Evolutionary conservation across 129 eudicot genomes (phyloP), one percentile per base, ranked within the genome.

Genomic region (Lonicera japonica): DNA sequence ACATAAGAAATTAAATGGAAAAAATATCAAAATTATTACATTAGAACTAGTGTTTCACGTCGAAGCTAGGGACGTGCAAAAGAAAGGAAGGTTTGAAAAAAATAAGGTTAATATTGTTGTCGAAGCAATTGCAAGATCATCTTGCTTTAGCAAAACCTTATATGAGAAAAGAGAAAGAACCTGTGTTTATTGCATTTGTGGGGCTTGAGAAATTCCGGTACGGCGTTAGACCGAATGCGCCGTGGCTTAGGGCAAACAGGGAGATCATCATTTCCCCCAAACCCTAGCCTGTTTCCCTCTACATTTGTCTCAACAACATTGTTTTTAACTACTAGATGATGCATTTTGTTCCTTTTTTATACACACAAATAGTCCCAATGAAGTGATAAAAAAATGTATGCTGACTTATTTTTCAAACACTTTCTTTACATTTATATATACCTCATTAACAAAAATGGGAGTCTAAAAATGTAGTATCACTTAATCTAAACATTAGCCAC

Each of bases 191-290:
- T 47, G 47, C 68, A 63, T 48, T 12, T 63, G 12, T 46, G 68
- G 11, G 68, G 57, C 47, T 63, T 63, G 46, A 63, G 68, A 25
- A 63, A 36, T 25, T 63, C 68, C 24, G 57, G 68, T 16, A 63
- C 20, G 16, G 68, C 47, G 4, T n/a, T 3, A 5, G 68, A 25
- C 48, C 68, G 56, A 48, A 48, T 21, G 16, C 68, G 68, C 47
- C 68, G 68, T 5, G 68, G 68, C 25, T 47, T 63, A 3, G 68
- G 68, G 47, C 68, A 63, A 12, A 63, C 58, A 16, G 68, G 68
- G 19, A 46, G 45, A 25, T 47, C 25, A n/a, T 63, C 40, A 23
- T 54, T 21, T 23, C 56, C 56, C 36, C 36, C 36, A 63, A 63
- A 63, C 40, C 57, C 43, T 11, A 63, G 68, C 58, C 46, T 63